Evolutionary conservation across 305 asterid genomes (phyloP).

Genomic region (Rubia occidens): DNA sequence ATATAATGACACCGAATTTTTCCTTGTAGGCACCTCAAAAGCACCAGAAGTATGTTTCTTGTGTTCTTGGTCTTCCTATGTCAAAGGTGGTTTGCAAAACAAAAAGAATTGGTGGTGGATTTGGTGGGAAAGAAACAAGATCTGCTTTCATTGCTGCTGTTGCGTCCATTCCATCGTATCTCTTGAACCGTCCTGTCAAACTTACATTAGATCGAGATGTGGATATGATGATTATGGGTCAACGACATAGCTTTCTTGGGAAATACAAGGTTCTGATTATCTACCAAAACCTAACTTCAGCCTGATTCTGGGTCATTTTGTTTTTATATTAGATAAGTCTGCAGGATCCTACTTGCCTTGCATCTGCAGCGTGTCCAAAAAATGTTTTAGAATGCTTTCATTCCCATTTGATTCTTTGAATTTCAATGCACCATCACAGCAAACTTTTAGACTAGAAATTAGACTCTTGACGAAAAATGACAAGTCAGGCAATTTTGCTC

Average conservation of each 20-base stretch:
- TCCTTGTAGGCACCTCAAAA: constrained; percentile 63
- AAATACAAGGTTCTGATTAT: constrained; percentile 58
- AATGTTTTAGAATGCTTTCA: background rate
- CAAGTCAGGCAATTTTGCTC: background rate
- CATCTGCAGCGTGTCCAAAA: background rate
- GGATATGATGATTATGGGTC: constrained; percentile 91
- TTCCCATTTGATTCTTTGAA: background rate
- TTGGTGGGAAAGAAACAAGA: constrained; percentile 97
- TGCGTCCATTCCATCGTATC: constrained; percentile 75
- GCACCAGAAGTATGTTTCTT: constrained; percentile 80
- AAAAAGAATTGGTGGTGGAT: constrained; percentile 95
- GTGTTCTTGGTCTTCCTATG: constrained; percentile 90
- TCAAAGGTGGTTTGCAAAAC: constrained; percentile 94
- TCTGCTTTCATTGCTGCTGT: constrained; percentile 71
- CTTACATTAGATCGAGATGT: constrained; percentile 72
- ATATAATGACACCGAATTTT: background rate
- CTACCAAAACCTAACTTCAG: background rate
- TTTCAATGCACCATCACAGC: background rate
- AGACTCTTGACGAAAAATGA: background rate
- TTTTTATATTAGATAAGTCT: background rate
- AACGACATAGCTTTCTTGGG: constrained; percentile 89
- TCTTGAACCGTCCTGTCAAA: constrained; percentile 81
- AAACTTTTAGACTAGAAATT: background rate
- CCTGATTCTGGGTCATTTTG: background rate
- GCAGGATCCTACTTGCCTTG: background rate